A percentile compares a stretch with the other conserved stretches of the same genome.
phyloP scores from a whole-genome alignment of 1,139 yeast species.

The Lodderomyces metapsilosis region DNA sequence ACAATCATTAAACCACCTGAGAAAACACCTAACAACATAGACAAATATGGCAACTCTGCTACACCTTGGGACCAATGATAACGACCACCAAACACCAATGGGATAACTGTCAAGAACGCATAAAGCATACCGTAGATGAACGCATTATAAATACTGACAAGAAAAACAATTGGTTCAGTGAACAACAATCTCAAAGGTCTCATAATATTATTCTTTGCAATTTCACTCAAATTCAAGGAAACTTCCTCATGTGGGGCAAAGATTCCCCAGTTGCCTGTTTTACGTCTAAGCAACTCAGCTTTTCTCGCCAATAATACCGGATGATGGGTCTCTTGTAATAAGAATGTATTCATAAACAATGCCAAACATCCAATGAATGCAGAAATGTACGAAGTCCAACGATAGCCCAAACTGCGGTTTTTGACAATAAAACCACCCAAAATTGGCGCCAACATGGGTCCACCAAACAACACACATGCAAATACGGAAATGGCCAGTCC shows the following conservation, averaged over 20 bases:
- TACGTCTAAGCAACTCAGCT: conserved; percentile 58
- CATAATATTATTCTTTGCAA: conserved; percentile 63
- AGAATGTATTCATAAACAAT: conserved; percentile 25
- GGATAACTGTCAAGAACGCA: conserved; percentile 74
- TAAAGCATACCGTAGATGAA: conserved; percentile 83
- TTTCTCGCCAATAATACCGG: conserved; percentile 52
- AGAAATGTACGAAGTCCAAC: conserved; percentile 57
- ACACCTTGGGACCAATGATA: conserved; percentile 55
- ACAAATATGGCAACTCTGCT: conserved; percentile 61
- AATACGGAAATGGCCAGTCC: conserved; percentile 36
- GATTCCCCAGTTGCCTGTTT: conserved; percentile 71
- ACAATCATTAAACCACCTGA: conserved; percentile 49
- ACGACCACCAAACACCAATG: conserved; percentile 62
- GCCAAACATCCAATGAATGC: conserved; percentile 48
- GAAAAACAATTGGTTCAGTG: conserved; percentile 69
- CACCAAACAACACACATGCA: conserved; percentile 39
- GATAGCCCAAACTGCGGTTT: conserved; percentile 44
- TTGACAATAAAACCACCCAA: conserved; percentile 34
- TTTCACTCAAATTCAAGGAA: conserved; percentile 57
- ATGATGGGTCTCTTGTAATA: conserved; percentile 52
- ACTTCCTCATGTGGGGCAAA: conserved; percentile 80
- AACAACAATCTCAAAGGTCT: conserved; percentile 70
- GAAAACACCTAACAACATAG: conserved; percentile 58
- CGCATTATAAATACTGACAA: conserved; percentile 72
- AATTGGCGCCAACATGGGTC: conserved; percentile 46